Percentiles rank a stretch among this genome's conserved stretches.
Evolutionary conservation across 306 rosid species (phyloP).

Genomic region (Citrullus mucosospermus): DNA sequence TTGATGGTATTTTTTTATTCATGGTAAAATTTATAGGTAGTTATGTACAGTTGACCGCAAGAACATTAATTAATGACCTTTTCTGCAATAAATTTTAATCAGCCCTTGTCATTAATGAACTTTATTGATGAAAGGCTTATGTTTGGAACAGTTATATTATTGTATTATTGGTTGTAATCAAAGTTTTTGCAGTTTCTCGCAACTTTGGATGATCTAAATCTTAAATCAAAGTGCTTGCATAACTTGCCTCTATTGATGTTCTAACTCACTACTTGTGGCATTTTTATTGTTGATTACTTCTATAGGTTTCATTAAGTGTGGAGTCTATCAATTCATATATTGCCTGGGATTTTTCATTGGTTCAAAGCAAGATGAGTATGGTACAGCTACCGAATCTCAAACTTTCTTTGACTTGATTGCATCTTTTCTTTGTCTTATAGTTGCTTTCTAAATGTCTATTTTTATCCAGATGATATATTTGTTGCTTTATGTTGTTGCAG

Average conservation of each 20-base stretch:
- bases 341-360: constrained; percentile 93
- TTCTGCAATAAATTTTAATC: background rate
- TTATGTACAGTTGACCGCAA: background rate
- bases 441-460: background rate
- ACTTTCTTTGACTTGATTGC: constrained; percentile 7
- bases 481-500: background rate
- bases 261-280: background rate
- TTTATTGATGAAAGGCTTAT: background rate
- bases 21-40: background rate
- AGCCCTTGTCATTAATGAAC: background rate
- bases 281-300: constrained; percentile 8
- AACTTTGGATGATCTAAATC: background rate
- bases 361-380: constrained; percentile 82
- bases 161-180: background rate
- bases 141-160: background rate
- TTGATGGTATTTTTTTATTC: background rate
- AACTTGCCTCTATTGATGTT: background rate
- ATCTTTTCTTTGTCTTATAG: background rate
- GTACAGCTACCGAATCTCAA: constrained; percentile 33
- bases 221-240: background rate
- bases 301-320: constrained; percentile 65
- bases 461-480: background rate
- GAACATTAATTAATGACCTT: background rate
- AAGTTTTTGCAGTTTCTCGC: background rate
- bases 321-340: constrained; percentile 74